A percentile compares a stretch with the other conserved stretches of the same genome.
phyloP scores from a whole-genome alignment of 2,329 filamentous ascomycete genomes.

The Colletotrichum cuscutae region DNA sequence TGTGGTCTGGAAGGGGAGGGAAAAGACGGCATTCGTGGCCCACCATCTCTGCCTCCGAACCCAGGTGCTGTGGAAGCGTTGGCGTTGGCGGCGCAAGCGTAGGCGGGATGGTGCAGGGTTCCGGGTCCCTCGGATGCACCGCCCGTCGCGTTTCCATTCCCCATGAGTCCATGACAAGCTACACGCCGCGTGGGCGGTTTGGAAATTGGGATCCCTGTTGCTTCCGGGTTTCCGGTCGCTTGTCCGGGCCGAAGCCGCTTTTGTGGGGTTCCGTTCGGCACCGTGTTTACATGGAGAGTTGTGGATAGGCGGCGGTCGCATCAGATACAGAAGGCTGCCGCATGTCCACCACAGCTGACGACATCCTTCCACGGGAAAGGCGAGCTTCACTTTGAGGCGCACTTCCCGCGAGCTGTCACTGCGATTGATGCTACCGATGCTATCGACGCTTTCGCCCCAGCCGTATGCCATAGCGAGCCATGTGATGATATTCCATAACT shows the following conservation, averaged over 20 bases:
- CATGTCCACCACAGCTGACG: too few relatives aligned
- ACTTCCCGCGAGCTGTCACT: background rate
- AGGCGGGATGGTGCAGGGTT: background rate
- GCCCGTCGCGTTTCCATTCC: too few relatives aligned
- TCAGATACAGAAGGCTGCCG: background rate
- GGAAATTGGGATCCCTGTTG: too few relatives aligned
- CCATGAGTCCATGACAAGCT: too few relatives aligned
- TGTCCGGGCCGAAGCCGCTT: background rate
- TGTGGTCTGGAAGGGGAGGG: too few relatives aligned
- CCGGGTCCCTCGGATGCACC: too few relatives aligned
- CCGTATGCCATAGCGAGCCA: background rate
- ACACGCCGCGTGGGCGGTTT: too few relatives aligned
- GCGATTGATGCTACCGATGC: background rate
- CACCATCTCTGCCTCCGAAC: too few relatives aligned
- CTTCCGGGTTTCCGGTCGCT: too few relatives aligned
- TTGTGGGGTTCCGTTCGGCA: background rate
- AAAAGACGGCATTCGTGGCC: too few relatives aligned
- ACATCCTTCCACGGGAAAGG: accelerated
- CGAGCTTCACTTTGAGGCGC: background rate
- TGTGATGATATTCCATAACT: background rate
- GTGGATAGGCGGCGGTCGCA: background rate
- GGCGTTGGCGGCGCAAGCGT: too few relatives aligned
- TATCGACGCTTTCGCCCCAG: background rate
- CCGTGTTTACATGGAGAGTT: background rate
- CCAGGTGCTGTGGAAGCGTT: too few relatives aligned